Conservation (phyloP, 2,329 filamentous ascomycete genomes). For the Trichophyton verrucosum region DNA sequence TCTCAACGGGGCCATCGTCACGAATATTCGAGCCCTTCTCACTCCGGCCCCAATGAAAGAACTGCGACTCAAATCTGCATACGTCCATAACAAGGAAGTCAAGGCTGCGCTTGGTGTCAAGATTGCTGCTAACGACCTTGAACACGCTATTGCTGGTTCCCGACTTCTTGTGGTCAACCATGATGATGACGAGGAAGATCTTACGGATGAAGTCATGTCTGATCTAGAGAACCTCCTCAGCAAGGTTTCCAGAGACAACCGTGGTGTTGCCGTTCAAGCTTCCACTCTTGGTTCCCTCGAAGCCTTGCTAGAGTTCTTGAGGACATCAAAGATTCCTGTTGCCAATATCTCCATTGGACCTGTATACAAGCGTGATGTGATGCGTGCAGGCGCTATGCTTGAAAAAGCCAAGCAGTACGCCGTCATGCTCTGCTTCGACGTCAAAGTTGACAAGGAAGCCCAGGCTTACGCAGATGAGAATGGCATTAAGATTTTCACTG, state of each 20-base stretch:
- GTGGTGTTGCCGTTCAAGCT: conserved; percentile 92
- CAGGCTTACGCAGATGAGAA: conserved; percentile 81
- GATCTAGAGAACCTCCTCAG: conserved; percentile 85
- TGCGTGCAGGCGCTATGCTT: conserved; percentile 86
- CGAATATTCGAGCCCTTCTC: conserved; percentile 85
- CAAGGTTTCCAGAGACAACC: conserved; percentile 80
- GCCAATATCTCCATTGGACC: conserved; percentile 95
- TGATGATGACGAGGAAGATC: conserved; percentile 91
- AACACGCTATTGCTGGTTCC: conserved; percentile 92
- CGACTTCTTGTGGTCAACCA: conserved; percentile 86
- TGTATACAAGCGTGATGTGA: conserved; percentile 94
- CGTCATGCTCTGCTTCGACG: conserved; percentile 99
- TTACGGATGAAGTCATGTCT: conserved; percentile 90
- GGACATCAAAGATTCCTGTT: conserved; percentile 91
- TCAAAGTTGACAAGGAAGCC: conserved; percentile 97
- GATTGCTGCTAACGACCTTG: conserved; percentile 90
- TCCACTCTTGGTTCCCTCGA: conserved; percentile 95
- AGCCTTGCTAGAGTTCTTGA: conserved; percentile 90
- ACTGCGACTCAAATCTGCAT: conserved; percentile 84
- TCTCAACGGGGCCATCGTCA: conserved; percentile 89
- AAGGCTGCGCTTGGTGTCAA: conserved; percentile 98
- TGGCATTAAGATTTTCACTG: conserved; percentile 94
- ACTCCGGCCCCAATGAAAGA: conserved; percentile 90
- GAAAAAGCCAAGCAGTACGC: conserved; percentile 91
- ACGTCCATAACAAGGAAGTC: conserved; percentile 98